Percentiles rank a stretch among this genome's conserved stretches.
phyloP scores from a whole-genome alignment of 305 asterid genomes.

The Stenogyne calaminthoides region DNA sequence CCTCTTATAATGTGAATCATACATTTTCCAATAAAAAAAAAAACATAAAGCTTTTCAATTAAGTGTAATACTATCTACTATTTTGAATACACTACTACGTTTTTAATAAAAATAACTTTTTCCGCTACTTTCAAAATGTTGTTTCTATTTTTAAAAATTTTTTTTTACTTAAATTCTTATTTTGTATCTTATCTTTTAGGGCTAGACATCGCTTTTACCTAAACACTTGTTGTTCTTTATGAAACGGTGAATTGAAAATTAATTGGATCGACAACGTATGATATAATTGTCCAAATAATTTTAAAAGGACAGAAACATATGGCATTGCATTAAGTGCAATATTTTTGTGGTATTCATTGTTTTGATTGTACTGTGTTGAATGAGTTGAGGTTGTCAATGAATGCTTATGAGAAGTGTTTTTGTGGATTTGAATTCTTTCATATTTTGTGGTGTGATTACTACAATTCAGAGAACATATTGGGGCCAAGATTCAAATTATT shows the following conservation, averaged over 20 bases:
- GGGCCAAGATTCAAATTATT: not conserved
- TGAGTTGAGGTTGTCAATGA: not conserved
- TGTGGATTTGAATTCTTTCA: not conserved
- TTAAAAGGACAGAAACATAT: not conserved
- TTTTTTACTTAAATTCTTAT: too few species aligned
- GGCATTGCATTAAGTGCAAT: not conserved
- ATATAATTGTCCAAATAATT: not conserved
- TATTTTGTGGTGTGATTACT: not conserved
- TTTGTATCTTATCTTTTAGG: too few species aligned
- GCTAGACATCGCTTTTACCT: not conserved
- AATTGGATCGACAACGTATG: not conserved
- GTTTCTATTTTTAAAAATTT: too few species aligned
- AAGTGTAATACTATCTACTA: too few species aligned
- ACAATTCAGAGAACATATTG: too few species aligned
- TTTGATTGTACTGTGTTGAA: not conserved
- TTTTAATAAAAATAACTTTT: too few species aligned
- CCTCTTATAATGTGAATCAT: too few species aligned
- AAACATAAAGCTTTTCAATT: too few species aligned
- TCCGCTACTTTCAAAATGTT: too few species aligned
- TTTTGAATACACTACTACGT: not conserved
- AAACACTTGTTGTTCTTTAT: not conserved
- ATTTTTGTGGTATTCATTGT: conserved; percentile 10
- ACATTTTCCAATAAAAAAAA: too few species aligned
- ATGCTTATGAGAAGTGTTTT: not conserved
- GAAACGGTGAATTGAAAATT: not conserved